Base-by-base conservation (phyloP, 768 basidiomycete species). In the Fistulinella prunicolor region DNA sequence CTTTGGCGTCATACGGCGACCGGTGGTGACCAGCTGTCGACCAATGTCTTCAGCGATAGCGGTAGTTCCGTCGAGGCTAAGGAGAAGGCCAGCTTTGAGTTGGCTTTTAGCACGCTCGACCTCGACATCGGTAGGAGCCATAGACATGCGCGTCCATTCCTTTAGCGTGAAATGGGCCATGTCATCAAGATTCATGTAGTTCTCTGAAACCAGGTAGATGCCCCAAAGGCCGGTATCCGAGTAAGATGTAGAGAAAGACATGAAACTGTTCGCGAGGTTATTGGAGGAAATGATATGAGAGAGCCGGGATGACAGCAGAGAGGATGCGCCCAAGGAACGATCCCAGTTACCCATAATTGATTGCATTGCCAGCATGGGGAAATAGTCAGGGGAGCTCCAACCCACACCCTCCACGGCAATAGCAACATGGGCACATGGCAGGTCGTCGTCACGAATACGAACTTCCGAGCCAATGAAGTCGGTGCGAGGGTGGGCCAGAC, bases 261-360 rank as follows among this genome's bases (percentile, higher is more conserved):
- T 95, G 86, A 89, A 99, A 49, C 88, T 92, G 78, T 98, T 99
- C 63, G 96, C 96, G 65, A 98, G 91, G 78, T 91, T 89, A 80
- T 97, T 85, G 45, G 79, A 76, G 30, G 92, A 89, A 61, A 98
- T 79, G 68, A 93, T 87, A 69, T 94, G 88, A 21, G 89, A 89
- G 46, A 99, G 85, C 43, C 87, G 83, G 43, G 93, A 96, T 51
- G 90, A 93, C 54, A 95, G 83, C 45, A 96, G 77, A 20, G 91
- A 79, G 3, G 91, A 86, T 40, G 92, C 83, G 59, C 95, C 96
- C 59, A 98, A 83, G 39, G 88, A 89, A 58, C 96, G 84, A 67
- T 99, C 95, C 96, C 96, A 99, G 82, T 98, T 99, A 54, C 96
- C 96, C 72, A 98, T 87, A 72, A 98, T 91, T 61, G 83, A 85